A percentile compares a stretch with the other conserved stretches of the same genome.
phyloP scores from a whole-genome alignment of 2,329 filamentous ascomycete species.

The Mycocentrospora acerina region DNA sequence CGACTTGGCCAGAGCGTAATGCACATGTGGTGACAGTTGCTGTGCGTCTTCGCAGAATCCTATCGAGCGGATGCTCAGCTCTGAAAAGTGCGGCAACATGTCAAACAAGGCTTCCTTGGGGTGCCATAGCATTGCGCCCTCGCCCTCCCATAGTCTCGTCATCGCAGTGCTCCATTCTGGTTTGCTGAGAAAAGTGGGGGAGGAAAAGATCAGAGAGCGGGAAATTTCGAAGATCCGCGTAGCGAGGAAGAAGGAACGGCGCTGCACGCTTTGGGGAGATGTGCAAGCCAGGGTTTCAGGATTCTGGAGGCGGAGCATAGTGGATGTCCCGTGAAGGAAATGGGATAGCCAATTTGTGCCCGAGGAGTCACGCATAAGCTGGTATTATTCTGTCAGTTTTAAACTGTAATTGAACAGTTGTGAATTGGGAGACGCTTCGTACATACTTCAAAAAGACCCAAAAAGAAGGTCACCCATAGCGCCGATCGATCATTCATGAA shows the following conservation, averaged over 20 bases:
- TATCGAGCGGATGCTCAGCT: constrained; percentile 18
- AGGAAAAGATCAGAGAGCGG: constrained; percentile 26
- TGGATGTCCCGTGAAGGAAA: constrained; percentile 30
- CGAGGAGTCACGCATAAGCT: constrained; percentile 31
- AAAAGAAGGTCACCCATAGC: constrained; percentile 28
- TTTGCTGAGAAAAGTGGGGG: constrained; percentile 22
- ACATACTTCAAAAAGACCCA: constrained; percentile 29
- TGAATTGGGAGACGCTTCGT: neutral
- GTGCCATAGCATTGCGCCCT: constrained; percentile 16
- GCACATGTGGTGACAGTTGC: neutral
- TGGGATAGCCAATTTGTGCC: constrained; percentile 30
- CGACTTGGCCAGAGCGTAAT: neutral
- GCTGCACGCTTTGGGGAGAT: constrained; percentile 5
- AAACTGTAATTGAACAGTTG: neutral
- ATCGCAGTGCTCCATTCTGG: constrained; percentile 21
- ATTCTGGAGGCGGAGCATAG: constrained; percentile 23
- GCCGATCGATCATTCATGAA: constrained; percentile 17
- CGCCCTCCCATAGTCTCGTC: constrained; percentile 16
- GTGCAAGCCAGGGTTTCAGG: constrained; percentile 10
- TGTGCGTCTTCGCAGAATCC: constrained; percentile 8
- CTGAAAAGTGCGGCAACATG: constrained; percentile 21
- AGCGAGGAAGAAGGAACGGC: constrained; percentile 25
- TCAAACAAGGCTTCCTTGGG: constrained; percentile 31
- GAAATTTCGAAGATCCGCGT: constrained; percentile 31
- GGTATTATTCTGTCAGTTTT: neutral